Evolutionary conservation across 129 eudicot genomes (phyloP), one percentile per base, ranked within the genome.

Genomic region (Heracleum sosnowskyi): DNA sequence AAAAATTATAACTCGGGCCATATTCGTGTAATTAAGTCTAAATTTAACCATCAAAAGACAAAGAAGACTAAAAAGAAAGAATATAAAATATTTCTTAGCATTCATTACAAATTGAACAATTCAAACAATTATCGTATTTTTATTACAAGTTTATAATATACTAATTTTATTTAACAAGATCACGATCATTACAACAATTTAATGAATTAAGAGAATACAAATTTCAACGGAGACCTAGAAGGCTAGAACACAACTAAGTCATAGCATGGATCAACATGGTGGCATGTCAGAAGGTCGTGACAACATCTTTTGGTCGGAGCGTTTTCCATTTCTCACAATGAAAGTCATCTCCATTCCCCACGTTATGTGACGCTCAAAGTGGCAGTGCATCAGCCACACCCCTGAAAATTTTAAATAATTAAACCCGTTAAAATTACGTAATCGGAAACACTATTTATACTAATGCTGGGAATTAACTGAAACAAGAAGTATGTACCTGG

Each of bases 401-500:
- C 74, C 74, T 69, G 42, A 18, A 68, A 69, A 69, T 33, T 17
- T 2, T 13, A 69, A 35, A 17, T 11, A 28, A 66, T 66, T 29
- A 31, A 11, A 29, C 39, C 2, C 16, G 7, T 29, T 8, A 62
- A 62, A 9, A 62, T 24, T 60, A 60, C 11, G n/a, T n/a, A n/a
- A n/a, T n/a, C n/a, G 20, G 20, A 1, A 49, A 17, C 4, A 17
- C 5, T 5, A 4, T 7, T 53, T 24, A 62, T 9, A 11, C 4
- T 10, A 64, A 12, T 29, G 17, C 11, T 29, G 1, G 4, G 1
- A 34, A 33, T n/a, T n/a, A n/a, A 10, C 16, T 26, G 16, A 5
- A 22, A 33, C 28, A n/a, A 46, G 4, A 45, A 76, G 29, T 83
- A 87, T 88, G 36, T 83, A 88, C 93, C 93, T 8, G 90, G 93